Evolutionary conservation across 805 yeast species (phyloP).

Genomic region (Barnettozyma wickerhamii): DNA sequence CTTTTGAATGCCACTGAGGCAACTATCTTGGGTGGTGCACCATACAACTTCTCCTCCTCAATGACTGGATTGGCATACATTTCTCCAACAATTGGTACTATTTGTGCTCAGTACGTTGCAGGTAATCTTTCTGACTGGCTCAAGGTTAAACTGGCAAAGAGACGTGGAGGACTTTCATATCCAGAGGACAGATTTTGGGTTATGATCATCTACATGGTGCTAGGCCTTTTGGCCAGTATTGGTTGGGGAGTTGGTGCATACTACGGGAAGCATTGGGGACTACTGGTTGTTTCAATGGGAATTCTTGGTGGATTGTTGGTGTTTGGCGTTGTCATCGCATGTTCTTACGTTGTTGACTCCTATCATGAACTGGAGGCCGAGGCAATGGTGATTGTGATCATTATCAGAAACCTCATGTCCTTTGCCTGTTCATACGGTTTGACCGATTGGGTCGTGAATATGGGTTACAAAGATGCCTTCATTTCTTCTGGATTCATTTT

Average conservation of each 20-base stretch:
- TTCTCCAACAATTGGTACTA: slow-evolving; percentile 48
- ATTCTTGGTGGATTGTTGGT: slow-evolving; percentile 50
- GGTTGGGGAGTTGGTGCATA: slow-evolving; percentile 65
- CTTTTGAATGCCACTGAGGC: slow-evolving; percentile 48
- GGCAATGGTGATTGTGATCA: slow-evolving; percentile 52
- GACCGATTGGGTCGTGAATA: slow-evolving; percentile 50
- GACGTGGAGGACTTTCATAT: slow-evolving; percentile 46
- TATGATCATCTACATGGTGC: slow-evolving; percentile 38
- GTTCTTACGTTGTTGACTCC: slow-evolving; percentile 52
- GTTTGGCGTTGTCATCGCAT: slow-evolving; percentile 47
- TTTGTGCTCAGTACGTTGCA: slow-evolving; percentile 39
- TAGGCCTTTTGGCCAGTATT: slow-evolving; percentile 52
- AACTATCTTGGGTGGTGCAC: slow-evolving; percentile 37
- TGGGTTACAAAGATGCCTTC: slow-evolving; percentile 53
- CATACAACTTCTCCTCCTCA: slow-evolving; percentile 47
- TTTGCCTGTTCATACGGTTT: slow-evolving; percentile 59
- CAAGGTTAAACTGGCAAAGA: slow-evolving; percentile 42
- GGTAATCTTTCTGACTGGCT: slow-evolving; percentile 51
- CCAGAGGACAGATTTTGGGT: slow-evolving; percentile 60
- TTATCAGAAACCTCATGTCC: slow-evolving; percentile 54
- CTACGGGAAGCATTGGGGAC: slow-evolving; percentile 50
- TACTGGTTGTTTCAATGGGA: slow-evolving; percentile 51
- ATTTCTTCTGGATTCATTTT: slow-evolving; percentile 52
- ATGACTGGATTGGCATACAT: slow-evolving; percentile 47
- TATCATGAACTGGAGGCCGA: slow-evolving; percentile 51